These are phyloP conservation scores for Hypoxylon sp. DNA, from an alignment of 2,329 filamentous ascomycete species.

Conservation along the genomic window DNA sequence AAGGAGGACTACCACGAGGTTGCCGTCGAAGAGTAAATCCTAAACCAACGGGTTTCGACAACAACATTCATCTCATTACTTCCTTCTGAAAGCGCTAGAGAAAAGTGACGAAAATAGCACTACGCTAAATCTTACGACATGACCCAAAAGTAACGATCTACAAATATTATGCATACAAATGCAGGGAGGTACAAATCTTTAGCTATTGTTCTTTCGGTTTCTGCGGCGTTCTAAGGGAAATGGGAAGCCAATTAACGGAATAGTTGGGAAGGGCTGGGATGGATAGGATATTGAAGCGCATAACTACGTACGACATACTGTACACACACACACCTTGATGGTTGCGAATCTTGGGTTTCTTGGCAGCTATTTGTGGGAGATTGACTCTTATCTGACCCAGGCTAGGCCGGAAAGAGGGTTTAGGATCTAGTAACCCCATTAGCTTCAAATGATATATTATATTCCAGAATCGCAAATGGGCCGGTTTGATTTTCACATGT, in stretches of 20 bases:
- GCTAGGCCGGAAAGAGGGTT: conserved; percentile 10
- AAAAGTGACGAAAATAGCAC: conserved; percentile 28
- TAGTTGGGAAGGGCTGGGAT: conserved; percentile 22
- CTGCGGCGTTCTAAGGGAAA: conserved; percentile 34
- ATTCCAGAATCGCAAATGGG: conserved; percentile 32
- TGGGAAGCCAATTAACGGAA: conserved; percentile 16
- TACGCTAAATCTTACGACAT: conserved; percentile 33
- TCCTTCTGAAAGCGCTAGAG: conserved; percentile 18
- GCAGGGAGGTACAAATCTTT: conserved; percentile 21
- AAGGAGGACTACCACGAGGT: conserved; percentile 70
- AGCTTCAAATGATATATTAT: conserved; percentile 28
- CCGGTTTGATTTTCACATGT: conserved; percentile 35
- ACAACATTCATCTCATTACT: conserved; percentile 8
- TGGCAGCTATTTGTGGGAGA: conserved; percentile 41
- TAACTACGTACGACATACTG: conserved; percentile 11
- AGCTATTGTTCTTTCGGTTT: conserved; percentile 19
- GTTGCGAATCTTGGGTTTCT: conserved; percentile 29
- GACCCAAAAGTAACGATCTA: conserved; percentile 32
- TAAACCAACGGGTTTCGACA: conserved; percentile 1
- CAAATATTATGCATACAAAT: conserved; percentile 32
- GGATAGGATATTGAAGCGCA: conserved; percentile 19
- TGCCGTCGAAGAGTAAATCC: conserved; percentile 57
- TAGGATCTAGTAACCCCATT: conserved; percentile 11
- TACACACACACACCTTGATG: conserved; percentile 28
- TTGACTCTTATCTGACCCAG: conserved; percentile 33